Conservation (phyloP, 495 filamentous ascomycete species). For the Tuber melanosporum region DNA sequence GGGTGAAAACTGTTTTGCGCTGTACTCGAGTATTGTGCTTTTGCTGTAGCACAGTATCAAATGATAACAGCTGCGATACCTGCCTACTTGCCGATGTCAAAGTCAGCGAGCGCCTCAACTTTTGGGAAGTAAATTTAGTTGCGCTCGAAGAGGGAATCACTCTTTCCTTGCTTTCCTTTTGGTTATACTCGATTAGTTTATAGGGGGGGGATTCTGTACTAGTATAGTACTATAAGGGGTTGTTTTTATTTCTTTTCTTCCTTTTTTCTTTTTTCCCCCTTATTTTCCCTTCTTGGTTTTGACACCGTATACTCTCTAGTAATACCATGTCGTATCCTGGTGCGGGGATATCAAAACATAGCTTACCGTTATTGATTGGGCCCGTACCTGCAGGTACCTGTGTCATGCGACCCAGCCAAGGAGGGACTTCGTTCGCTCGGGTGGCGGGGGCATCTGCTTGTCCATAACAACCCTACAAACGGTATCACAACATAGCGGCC, state of each 20-base stretch:
- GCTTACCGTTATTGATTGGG: not conserved
- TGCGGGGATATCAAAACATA: not conserved
- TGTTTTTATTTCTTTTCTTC: not conserved
- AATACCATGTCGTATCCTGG: not conserved
- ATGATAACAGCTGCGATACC: not conserved
- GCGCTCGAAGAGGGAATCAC: not conserved
- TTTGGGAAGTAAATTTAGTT: not conserved
- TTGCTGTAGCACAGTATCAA: not conserved
- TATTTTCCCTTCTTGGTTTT: not conserved
- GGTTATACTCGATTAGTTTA: not conserved
- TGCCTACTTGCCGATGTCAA: not conserved
- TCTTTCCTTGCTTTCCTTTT: not conserved
- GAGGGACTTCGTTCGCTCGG: not conserved
- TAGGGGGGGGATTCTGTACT: not conserved
- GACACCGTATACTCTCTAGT: not conserved
- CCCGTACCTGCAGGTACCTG: not conserved
- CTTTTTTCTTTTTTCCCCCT: not conserved
- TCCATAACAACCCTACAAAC: not conserved
- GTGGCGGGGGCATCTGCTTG: not conserved
- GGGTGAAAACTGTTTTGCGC: not conserved
- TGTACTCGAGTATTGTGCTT: not conserved
- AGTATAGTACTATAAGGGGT: not conserved
- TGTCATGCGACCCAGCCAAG: not conserved
- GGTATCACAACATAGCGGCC: not conserved
- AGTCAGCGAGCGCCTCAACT: not conserved